Conservation (phyloP, 352 stramenopile genomes). For the Phytophthora rubi region DNA sequence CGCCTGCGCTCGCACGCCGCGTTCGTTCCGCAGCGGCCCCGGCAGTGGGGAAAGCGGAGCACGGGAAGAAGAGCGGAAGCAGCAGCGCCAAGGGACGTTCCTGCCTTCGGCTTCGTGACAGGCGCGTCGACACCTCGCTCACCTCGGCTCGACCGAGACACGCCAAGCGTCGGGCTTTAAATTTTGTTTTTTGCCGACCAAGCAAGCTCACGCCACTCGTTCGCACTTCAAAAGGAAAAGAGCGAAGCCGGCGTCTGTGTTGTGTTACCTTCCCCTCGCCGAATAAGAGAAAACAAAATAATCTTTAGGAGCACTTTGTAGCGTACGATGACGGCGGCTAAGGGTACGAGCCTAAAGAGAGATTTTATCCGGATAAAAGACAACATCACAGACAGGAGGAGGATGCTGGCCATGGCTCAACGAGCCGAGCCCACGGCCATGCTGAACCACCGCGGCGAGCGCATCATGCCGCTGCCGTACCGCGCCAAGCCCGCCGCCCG, state of each 20-base stretch:
- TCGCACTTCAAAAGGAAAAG: conserved; percentile 50
- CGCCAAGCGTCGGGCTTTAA: conserved; percentile 22
- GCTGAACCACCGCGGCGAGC: conserved; percentile 51
- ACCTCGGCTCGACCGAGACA: conserved; percentile 11
- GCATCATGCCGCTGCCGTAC: conserved; percentile 39
- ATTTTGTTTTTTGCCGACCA: conserved; percentile 16
- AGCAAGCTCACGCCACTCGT: not conserved
- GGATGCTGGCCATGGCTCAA: conserved; percentile 33
- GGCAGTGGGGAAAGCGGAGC: conserved; percentile 38
- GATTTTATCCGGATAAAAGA: not conserved
- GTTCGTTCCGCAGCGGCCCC: conserved; percentile 18
- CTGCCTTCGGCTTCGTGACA: conserved; percentile 16
- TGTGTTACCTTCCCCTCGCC: not conserved
- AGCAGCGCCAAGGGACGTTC: conserved; percentile 3
- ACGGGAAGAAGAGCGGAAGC: conserved; percentile 37
- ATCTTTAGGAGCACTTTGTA: too few species aligned
- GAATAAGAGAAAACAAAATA: not conserved
- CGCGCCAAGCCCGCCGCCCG: not conserved
- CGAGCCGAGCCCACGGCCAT: conserved; percentile 31
- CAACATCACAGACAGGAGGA: conserved; percentile 1
- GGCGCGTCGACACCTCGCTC: conserved; percentile 29
- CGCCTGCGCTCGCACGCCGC: not conserved
- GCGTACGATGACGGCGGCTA: too few species aligned
- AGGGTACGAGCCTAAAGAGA: too few species aligned
- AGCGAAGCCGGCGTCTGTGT: conserved; percentile 20